A percentile compares a stretch with the other conserved stretches of the same genome.
These are phyloP conservation scores for Raphanus hybrid DNA, from an alignment of 441 rosid species.

Conservation along the genomic window DNA sequence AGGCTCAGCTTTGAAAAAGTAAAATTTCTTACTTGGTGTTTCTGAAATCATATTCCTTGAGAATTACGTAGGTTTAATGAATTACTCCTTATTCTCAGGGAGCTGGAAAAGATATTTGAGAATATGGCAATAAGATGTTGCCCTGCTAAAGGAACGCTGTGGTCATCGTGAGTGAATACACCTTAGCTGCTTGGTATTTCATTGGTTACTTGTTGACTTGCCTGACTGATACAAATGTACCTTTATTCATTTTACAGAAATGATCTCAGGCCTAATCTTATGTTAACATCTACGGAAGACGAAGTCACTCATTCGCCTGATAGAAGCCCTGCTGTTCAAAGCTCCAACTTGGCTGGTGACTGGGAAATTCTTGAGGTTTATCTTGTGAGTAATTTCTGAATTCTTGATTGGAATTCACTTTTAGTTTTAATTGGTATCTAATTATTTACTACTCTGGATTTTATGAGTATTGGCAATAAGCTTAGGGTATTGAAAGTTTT, in stretches of 20 bases:
- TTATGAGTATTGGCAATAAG: neutral
- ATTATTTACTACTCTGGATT: conserved; percentile 6
- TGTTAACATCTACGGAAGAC: conserved; percentile 71
- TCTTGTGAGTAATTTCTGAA: conserved; percentile 69
- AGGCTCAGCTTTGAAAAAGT: conserved; percentile 82
- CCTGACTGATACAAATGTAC: conserved; percentile 2
- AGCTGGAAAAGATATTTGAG: conserved; percentile 83
- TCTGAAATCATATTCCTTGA: neutral
- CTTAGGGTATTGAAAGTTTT: conserved; percentile 16
- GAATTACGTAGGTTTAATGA: conserved; percentile 13
- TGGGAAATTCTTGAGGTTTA: conserved; percentile 96
- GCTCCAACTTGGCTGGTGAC: conserved; percentile 56
- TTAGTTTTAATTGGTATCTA: conserved; percentile 10
- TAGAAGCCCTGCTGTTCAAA: conserved; percentile 45
- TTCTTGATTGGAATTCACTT: conserved; percentile 9
- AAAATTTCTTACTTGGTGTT: conserved; percentile 13
- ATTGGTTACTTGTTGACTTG: conserved; percentile 8
- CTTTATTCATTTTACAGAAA: conserved; percentile 40
- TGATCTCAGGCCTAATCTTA: conserved; percentile 57
- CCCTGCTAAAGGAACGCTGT: conserved; percentile 59
- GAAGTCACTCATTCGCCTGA: conserved; percentile 67
- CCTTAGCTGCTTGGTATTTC: conserved; percentile 22
- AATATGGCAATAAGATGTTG: conserved; percentile 87
- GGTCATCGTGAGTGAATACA: conserved; percentile 50
- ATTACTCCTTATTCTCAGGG: conserved; percentile 54